A percentile compares a stretch with the other conserved stretches of the same genome.
Evolutionary conservation across 106 monocot species (phyloP).

Genomic region (Vanilla planifolia): DNA sequence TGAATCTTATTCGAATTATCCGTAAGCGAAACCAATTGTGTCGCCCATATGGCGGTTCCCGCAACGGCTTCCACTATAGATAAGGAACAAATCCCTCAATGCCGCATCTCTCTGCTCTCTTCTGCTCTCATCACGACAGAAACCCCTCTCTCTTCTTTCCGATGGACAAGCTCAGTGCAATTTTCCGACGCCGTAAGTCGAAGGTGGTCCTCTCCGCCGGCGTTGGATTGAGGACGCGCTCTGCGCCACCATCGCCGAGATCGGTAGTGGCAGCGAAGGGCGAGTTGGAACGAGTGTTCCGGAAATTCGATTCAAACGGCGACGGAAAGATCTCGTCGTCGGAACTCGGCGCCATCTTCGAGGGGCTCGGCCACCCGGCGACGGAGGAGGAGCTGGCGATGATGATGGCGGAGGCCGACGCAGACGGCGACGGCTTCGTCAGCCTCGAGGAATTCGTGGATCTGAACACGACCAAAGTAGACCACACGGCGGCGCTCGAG

Average conservation of each 20-base stretch:
- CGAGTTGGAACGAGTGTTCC: conserved; percentile 16
- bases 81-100: neutral
- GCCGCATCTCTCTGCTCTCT: neutral
- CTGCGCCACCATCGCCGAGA: neutral
- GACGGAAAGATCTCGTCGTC: conserved; percentile 32
- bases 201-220: neutral
- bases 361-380: conserved; percentile 12
- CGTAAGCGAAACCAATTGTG: neutral
- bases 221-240: neutral
- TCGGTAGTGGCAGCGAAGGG: neutral
- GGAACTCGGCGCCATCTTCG: conserved; percentile 23
- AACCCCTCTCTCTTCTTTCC: no score
- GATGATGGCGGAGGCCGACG: conserved; percentile 51
- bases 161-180: conserved; percentile 2
- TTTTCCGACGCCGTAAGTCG: conserved; percentile 2
- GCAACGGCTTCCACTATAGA: neutral
- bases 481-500: conserved; percentile 22
- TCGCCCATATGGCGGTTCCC: neutral
- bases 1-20: no score
- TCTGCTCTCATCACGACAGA: neutral
- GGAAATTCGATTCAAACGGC: conserved; percentile 21
- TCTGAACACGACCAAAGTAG: conserved; percentile 25
- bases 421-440: conserved; percentile 52
- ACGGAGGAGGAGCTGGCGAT: conserved; percentile 27
- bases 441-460: conserved; percentile 37